Percentiles rank a stretch among this genome's conserved stretches.
phyloP scores from a whole-genome alignment of 2,329 filamentous ascomycete genomes.

The Pseudogymnoascus sp. region DNA sequence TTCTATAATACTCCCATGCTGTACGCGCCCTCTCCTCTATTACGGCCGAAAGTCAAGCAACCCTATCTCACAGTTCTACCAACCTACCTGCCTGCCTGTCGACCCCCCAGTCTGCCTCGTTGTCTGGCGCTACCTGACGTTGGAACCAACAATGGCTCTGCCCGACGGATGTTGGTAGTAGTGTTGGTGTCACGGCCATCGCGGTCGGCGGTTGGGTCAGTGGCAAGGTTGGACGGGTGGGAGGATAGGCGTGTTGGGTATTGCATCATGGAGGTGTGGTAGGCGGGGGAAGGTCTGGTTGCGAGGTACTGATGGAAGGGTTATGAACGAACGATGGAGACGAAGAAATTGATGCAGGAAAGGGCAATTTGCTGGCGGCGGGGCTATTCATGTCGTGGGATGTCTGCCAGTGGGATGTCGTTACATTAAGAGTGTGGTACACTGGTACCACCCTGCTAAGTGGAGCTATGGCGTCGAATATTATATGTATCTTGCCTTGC shows the following conservation, averaged over 20 bases:
- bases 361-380: neutral
- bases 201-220: neutral
- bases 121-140: neutral
- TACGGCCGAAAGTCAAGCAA: neutral
- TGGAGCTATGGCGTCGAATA: slow-evolving; percentile 22
- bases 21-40: neutral
- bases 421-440: neutral
- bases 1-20: neutral
- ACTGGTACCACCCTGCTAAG: slow-evolving; percentile 13
- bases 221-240: neutral
- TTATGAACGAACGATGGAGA: too few species aligned
- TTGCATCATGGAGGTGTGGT: neutral
- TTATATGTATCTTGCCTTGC: slow-evolving; percentile 24
- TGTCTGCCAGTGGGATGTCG: neutral
- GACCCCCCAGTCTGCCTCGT: neutral
- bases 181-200: neutral
- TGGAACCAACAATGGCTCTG: neutral
- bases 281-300: neutral
- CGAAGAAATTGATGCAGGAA: neutral
- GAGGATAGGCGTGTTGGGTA: neutral
- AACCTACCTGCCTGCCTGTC: neutral
- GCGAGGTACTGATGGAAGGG: neutral
- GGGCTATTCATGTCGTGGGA: neutral
- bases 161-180: neutral
- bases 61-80: neutral